Base-by-base conservation (phyloP, 208 protist species). In the Leptomonas pyrrhocoris region DNA sequence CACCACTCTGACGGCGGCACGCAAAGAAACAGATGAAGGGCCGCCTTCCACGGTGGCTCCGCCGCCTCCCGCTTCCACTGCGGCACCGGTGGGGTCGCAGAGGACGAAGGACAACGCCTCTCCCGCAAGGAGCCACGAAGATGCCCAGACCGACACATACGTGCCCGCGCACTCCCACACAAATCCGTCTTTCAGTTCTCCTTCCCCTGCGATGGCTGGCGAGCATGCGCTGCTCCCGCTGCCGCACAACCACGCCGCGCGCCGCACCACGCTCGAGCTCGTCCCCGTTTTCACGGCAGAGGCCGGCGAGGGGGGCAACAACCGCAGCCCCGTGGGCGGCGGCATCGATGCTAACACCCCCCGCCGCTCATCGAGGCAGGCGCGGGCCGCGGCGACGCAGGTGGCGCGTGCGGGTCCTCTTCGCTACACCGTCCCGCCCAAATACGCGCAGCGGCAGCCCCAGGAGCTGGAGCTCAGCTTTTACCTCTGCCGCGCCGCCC, bases 321-420 rank as follows among this genome's bases (percentile, higher is more conserved):
- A 28, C 2, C 9, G 13, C 66, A 27, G 25, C 19, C 2, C 18
- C 28, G 11, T 12, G 18, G 8, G 0, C 19, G 19, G 19, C 31
- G 15, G 25, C 54, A 5, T 5, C 27, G 56, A 65, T 18, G 21
- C 43, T 18, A 43, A 19, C 38, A 19, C 27, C 2, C 54, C 16
- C 9, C 69, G n/a, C 21, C 59, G 28, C 23, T 7, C 53, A 0
- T 48, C 56, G 8, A 31, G 12, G 36, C 46, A 63, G 34, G 21
- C 31, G 16, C 55, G 57, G 2, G 57, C 56, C 3, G 53, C 50
- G 36, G 57, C 28, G 11, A 68, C 62, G 42, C 74, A 69, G 50
- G 74, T 83, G 48, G 59, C 71, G 18, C 34, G 49, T 6, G 48
- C 78, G 8, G 78, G 78, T 15, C 58, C 78, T 27, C 51, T 83